A percentile compares a stretch with the other conserved stretches of the same genome.
phyloP scores from a whole-genome alignment of 2,329 filamentous ascomycete genomes.

The Monascus ruber region DNA sequence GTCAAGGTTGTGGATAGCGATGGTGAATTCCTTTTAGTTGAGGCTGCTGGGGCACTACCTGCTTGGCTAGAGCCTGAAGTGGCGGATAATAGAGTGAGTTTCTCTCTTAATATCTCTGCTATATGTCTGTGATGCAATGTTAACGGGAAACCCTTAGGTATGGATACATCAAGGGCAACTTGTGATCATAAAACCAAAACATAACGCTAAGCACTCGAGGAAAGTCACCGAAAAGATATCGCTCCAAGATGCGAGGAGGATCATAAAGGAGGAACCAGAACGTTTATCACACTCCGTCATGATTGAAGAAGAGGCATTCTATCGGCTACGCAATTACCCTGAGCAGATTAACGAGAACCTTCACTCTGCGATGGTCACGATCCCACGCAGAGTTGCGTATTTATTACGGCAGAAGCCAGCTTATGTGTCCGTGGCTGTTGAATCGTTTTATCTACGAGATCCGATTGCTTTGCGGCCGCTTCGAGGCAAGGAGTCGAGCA shows the following conservation, averaged over 20 bases:
- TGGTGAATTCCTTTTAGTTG: slow-evolving; percentile 89
- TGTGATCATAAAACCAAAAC: slow-evolving; percentile 52
- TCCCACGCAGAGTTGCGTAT: slow-evolving; percentile 73
- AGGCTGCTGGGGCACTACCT: slow-evolving; percentile 79
- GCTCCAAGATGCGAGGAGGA: slow-evolving; percentile 51
- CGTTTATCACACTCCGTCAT: slow-evolving; percentile 58
- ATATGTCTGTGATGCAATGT: background rate
- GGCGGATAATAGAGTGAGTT: slow-evolving; percentile 59
- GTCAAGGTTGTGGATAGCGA: slow-evolving; percentile 74
- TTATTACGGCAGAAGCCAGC: slow-evolving; percentile 65
- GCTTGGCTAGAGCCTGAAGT: slow-evolving; percentile 87
- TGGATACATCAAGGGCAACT: slow-evolving; percentile 78
- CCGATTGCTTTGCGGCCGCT: slow-evolving; percentile 62
- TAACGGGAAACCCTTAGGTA: slow-evolving; percentile 36
- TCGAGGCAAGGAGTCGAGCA: slow-evolving; percentile 41
- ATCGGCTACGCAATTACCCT: slow-evolving; percentile 75
- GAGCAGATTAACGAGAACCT: slow-evolving; percentile 59
- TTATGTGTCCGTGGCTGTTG: slow-evolving; percentile 70
- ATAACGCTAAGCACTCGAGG: slow-evolving; percentile 36
- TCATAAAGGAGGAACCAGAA: slow-evolving; percentile 46
- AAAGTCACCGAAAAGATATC: slow-evolving; percentile 40
- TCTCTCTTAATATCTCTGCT: background rate
- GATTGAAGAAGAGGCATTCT: slow-evolving; percentile 83
- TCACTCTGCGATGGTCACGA: slow-evolving; percentile 61
- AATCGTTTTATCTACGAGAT: slow-evolving; percentile 87